Conservation (phyloP, 768 basidiomycete species). For the Boletales sp. region DNA sequence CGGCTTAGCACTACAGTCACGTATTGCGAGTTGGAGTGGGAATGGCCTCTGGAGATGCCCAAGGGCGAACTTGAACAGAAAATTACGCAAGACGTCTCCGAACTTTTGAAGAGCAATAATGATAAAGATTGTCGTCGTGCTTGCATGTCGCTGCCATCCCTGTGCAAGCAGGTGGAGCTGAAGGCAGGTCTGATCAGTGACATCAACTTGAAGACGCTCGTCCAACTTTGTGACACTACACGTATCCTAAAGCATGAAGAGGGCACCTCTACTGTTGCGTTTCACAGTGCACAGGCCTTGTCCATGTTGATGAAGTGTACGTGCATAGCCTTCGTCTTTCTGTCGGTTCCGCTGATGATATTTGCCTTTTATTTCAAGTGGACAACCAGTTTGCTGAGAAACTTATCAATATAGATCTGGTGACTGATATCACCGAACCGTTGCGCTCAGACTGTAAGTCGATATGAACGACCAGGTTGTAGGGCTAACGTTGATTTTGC, state of each 20-base stretch:
- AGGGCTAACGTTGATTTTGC: constrained; percentile 1
- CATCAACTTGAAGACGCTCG: constrained; percentile 15
- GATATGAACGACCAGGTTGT: neutral
- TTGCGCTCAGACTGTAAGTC: constrained; percentile 17
- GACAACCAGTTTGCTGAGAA: constrained; percentile 6
- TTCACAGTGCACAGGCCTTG: constrained; percentile 26
- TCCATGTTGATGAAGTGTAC: constrained; percentile 23
- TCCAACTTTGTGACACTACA: constrained; percentile 16
- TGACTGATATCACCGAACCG: constrained; percentile 16
- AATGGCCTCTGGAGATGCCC: constrained; percentile 10
- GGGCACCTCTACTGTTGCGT: constrained; percentile 14
- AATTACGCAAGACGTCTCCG: constrained; percentile 10
- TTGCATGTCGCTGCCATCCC: constrained; percentile 27
- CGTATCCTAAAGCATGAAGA: constrained; percentile 12
- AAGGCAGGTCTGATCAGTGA: constrained; percentile 13
- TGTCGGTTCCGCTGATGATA: neutral
- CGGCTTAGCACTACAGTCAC: constrained; percentile 23
- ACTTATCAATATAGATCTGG: constrained; percentile 14
- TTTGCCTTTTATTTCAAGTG: constrained; percentile 4
- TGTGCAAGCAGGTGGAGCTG: constrained; percentile 20
- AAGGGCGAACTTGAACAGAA: neutral
- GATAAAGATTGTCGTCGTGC: constrained; percentile 13
- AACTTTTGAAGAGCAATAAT: constrained; percentile 9
- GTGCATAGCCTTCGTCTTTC: neutral
- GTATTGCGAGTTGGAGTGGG: constrained; percentile 25